Evolutionary conservation across 1,139 yeast genomes (phyloP).

Genomic region (Suhomyces chickasaworum): DNA sequence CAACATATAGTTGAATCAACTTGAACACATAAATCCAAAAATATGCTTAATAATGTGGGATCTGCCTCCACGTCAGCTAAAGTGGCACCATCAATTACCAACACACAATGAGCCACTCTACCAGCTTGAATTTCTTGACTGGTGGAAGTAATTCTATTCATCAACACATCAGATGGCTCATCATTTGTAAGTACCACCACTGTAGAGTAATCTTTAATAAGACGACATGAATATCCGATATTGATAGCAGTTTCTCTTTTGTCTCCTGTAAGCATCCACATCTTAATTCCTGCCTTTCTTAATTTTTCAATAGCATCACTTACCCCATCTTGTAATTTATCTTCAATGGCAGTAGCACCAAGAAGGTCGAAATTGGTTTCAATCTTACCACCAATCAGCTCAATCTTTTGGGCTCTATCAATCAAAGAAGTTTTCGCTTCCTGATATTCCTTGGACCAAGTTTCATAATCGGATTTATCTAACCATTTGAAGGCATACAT

Average conservation of each 20-base stretch:
- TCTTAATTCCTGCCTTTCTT: conserved; percentile 86
- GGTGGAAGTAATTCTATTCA: conserved; percentile 59
- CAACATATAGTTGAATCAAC: conserved; percentile 94
- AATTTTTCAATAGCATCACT: conserved; percentile 91
- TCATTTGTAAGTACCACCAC: conserved; percentile 73
- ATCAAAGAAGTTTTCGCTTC: conserved; percentile 77
- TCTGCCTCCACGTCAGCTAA: conserved; percentile 72
- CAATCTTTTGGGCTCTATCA: conserved; percentile 68
- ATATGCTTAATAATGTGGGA: conserved; percentile 66
- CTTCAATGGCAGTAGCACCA: conserved; percentile 98
- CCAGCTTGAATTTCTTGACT: conserved; percentile 64
- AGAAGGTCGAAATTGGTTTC: conserved; percentile 67
- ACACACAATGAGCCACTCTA: conserved; percentile 86
- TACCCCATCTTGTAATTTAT: conserved; percentile 93
- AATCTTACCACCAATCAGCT: conserved; percentile 67
- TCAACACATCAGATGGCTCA: conserved; percentile 51
- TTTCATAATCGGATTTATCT: conserved; percentile 55
- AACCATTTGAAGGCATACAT: conserved; percentile 81
- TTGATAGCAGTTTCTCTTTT: conserved; percentile 97
- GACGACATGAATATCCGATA: conserved; percentile 91
- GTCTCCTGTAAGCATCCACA: conserved; percentile 99
- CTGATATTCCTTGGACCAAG: conserved; percentile 68
- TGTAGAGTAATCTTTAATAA: conserved; percentile 90
- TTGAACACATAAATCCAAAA: conserved; percentile 79
- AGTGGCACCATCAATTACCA: conserved; percentile 91